These are phyloP conservation scores for Kazachstania martiniae DNA, from an alignment of 805 yeast genomes.

Conservation along the genomic window DNA sequence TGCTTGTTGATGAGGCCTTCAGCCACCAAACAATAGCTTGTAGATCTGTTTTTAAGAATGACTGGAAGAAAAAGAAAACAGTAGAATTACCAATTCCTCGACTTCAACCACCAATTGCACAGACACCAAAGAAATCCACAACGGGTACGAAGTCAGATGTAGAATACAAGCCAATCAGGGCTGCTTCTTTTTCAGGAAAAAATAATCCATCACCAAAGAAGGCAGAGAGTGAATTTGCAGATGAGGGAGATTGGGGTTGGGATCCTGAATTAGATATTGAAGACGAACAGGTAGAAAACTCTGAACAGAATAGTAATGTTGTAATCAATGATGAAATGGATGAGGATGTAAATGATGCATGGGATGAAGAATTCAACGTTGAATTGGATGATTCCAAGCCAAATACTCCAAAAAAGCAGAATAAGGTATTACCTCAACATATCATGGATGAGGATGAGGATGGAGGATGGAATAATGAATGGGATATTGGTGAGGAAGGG, in stretches of 20 bases:
- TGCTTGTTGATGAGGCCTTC: conserved; percentile 18
- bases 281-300: no score
- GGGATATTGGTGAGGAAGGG: conserved; percentile 15
- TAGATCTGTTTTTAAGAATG: conserved; percentile 9
- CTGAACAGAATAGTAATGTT: conserved; percentile 5
- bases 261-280: conserved; percentile 10
- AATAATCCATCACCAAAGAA: not conserved
- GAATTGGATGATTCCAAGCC: not conserved
- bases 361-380: no score
- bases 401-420: conserved; percentile 1
- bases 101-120: no score
- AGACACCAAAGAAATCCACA: no score
- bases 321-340: conserved; percentile 14
- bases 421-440: no score
- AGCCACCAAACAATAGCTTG: conserved; percentile 9
- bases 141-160: no score
- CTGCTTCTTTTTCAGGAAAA: no score
- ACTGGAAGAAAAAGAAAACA: not conserved
- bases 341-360: conserved; percentile 11
- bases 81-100: not conserved
- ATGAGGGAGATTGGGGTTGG: conserved; percentile 19
- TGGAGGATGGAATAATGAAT: conserved; percentile 18
- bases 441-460: conserved; percentile 6
- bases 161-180: no score
- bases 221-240: not conserved